Evolutionary conservation across 345 rosid species (phyloP).

Genomic region (Aethionema arabicum): DNA sequence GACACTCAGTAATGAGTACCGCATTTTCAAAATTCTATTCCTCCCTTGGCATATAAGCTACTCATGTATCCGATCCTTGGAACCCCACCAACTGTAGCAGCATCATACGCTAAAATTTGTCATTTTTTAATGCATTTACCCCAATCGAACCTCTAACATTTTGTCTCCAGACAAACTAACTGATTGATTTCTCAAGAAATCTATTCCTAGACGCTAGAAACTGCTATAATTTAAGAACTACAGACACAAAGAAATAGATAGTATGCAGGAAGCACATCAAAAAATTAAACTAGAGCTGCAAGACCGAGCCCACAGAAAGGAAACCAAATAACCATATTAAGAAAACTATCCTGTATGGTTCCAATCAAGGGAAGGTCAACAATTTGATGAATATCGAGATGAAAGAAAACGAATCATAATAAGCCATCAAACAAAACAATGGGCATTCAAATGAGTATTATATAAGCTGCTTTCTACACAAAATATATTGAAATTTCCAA

Average conservation of each 20-base stretch:
- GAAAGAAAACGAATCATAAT: background rate
- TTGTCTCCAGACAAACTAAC: constrained; percentile 16
- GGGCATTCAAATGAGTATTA: background rate
- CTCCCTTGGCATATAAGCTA: too few species aligned
- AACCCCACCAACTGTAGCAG: too few species aligned
- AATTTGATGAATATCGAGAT: constrained; percentile 1
- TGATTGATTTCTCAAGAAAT: constrained; percentile 4
- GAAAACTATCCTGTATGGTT: constrained; percentile 4
- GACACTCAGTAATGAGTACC: too few species aligned
- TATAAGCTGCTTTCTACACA: background rate
- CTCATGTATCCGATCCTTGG: too few species aligned
- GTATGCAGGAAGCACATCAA: constrained; percentile 2
- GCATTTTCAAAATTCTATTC: too few species aligned
- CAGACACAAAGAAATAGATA: constrained; percentile 15
- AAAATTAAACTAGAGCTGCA: constrained; percentile 21
- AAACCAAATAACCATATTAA: background rate
- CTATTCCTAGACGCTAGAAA: constrained; percentile 17
- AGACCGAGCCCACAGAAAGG: constrained; percentile 1
- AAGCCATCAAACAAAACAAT: constrained; percentile 8
- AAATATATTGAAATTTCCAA: background rate
- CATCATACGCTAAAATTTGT: too few species aligned
- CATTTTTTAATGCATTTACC: too few species aligned
- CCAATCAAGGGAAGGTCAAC: background rate
- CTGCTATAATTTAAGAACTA: background rate
- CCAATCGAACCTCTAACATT: background rate